These are phyloP conservation scores for Dendrobium officinale DNA, from an alignment of 106 monocot species.

Conservation along the genomic window DNA sequence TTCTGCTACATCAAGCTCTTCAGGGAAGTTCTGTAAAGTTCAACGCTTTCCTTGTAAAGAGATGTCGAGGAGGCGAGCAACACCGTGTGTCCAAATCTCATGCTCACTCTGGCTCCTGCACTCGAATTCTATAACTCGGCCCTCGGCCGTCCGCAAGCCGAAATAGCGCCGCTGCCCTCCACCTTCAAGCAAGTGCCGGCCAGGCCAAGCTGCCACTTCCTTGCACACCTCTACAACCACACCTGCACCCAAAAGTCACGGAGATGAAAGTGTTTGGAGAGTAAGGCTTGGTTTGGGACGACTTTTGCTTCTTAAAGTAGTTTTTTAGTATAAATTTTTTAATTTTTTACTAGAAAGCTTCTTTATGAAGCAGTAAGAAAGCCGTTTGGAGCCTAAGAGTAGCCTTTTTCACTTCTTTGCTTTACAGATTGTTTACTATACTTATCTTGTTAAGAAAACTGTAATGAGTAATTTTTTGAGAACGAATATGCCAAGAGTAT, in stretches of 20 bases:
- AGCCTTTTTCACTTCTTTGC: no score
- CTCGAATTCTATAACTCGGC: slow-evolving; percentile 83
- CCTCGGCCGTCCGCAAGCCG: slow-evolving; percentile 69
- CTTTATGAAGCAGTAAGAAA: no score
- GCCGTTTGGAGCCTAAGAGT: no score
- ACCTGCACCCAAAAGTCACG: slow-evolving; percentile 22
- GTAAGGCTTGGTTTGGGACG: no score
- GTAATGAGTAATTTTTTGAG: no score
- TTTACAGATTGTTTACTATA: no score
- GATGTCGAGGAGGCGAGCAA: slow-evolving; percentile 48
- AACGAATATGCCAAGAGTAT: no score
- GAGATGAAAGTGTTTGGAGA: no score
- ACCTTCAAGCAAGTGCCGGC: slow-evolving; percentile 70
- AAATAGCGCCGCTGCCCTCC: slow-evolving; percentile 84
- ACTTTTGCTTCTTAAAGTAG: no score
- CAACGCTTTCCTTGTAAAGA: slow-evolving; percentile 20
- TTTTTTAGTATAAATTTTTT: no score
- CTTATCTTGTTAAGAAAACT: no score
- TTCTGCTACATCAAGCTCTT: not conserved
- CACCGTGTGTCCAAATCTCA: slow-evolving; percentile 87
- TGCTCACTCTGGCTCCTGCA: slow-evolving; percentile 70
- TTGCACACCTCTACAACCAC: slow-evolving; percentile 60
- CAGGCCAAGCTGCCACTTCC: slow-evolving; percentile 79
- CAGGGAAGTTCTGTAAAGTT: not conserved
- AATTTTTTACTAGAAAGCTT: no score